phyloP scores from a whole-genome alignment of 345 rosid genomes.

The Lepidium aucheri region DNA sequence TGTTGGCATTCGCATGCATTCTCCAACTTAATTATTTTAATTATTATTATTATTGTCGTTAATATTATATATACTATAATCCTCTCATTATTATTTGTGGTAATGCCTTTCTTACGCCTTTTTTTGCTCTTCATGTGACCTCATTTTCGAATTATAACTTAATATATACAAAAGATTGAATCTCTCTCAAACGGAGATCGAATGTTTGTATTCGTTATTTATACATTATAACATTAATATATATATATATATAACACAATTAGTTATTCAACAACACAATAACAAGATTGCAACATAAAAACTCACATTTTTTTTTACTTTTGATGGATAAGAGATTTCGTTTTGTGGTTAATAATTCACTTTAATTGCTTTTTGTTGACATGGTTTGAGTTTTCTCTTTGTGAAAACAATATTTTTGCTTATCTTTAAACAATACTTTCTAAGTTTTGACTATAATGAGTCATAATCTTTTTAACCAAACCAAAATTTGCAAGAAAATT shows the following conservation, averaged over 20 bases:
- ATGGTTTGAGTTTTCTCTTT: too few species aligned
- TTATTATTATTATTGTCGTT: conserved; percentile 13
- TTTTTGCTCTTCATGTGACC: conserved; percentile 17
- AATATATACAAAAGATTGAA: background rate
- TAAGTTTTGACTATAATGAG: too few species aligned
- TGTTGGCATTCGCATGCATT: conserved; percentile 35
- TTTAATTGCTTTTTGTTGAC: too few species aligned
- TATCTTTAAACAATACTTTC: too few species aligned
- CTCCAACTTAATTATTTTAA: conserved; percentile 1
- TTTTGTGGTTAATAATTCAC: too few species aligned
- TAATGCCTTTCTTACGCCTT: conserved; percentile 4
- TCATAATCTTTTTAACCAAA: too few species aligned
- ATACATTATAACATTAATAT: background rate
- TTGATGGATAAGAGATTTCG: too few species aligned
- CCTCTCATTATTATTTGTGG: conserved; percentile 13
- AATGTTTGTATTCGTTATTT: background rate
- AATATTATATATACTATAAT: background rate
- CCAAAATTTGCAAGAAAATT: too few species aligned
- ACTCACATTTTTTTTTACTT: too few species aligned
- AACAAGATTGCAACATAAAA: background rate
- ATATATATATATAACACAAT: background rate
- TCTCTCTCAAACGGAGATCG: background rate
- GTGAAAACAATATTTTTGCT: too few species aligned
- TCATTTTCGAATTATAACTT: background rate
- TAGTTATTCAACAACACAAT: background rate